Percentiles rank a stretch among this genome's conserved stretches.
Conservation (phyloP, 2,329 filamentous ascomycete genomes). For the Sphaerostilbella broomeana region DNA sequence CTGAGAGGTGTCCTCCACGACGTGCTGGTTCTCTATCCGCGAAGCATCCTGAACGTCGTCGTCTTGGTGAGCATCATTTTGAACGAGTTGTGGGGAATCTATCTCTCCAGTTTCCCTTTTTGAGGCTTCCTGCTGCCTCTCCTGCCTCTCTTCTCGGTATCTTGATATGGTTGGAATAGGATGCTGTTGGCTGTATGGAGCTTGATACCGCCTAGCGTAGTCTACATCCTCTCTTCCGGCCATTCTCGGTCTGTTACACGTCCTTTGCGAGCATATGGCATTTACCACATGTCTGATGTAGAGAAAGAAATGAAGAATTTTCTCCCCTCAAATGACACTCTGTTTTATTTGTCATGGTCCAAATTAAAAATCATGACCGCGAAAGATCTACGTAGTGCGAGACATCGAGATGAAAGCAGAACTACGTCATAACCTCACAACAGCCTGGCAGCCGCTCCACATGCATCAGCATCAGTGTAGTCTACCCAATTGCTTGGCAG, state of each 20-base stretch:
- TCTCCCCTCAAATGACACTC: too few species aligned
- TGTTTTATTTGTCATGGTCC: too few species aligned
- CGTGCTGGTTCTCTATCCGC: constrained; percentile 7
- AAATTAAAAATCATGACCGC: too few species aligned
- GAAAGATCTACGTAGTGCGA: too few species aligned
- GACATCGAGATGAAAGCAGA: too few species aligned
- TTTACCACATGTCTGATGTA: too few species aligned
- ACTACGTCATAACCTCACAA: constrained; percentile 11
- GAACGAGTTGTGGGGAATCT: too few species aligned
- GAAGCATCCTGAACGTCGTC: constrained; percentile 7
- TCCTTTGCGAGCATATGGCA: too few species aligned
- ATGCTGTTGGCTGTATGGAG: constrained; percentile 36
- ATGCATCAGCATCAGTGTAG: too few species aligned
- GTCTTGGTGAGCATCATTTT: constrained; percentile 11
- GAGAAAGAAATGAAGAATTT: too few species aligned
- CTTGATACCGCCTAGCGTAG: constrained; percentile 31
- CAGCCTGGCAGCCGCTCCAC: constrained; percentile 1
- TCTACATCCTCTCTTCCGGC: constrained; percentile 32
- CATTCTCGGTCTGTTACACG: too few species aligned
- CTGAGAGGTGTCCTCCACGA: constrained; percentile 30
- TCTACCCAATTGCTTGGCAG: too few species aligned
- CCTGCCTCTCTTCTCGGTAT: constrained; percentile 40
- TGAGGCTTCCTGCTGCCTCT: constrained; percentile 35
- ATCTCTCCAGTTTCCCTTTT: constrained; percentile 20
- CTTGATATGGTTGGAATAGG: constrained; percentile 44